These are phyloP conservation scores for Gentiana straminea DNA, from an alignment of 257 asterid genomes.

Conservation along the genomic window DNA sequence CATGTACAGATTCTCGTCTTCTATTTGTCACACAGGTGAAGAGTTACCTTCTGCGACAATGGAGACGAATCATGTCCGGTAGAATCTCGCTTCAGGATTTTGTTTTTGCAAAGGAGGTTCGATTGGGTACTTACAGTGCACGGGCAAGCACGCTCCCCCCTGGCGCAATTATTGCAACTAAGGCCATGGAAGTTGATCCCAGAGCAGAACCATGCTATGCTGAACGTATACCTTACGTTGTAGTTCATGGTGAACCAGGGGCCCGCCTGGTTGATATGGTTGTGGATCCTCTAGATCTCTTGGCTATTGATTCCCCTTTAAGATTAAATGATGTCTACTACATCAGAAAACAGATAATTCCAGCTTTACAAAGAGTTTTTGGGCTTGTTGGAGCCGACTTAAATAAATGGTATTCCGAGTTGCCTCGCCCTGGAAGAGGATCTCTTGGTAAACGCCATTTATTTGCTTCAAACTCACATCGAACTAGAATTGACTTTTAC, in stretches of 20 bases:
- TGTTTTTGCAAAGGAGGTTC: constrained; percentile 93
- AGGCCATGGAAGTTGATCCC: constrained; percentile 73
- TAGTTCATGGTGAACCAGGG: constrained; percentile 94
- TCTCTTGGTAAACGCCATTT: constrained; percentile 41
- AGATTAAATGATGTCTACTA: constrained; percentile 75
- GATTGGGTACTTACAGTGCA: constrained; percentile 79
- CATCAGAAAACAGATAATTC: constrained; percentile 86
- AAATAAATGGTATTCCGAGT: constrained; percentile 71
- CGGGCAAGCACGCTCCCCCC: constrained; percentile 73
- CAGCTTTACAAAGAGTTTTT: constrained; percentile 78
- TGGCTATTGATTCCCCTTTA: constrained; percentile 65
- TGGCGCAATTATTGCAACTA: constrained; percentile 91
- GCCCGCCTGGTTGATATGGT: constrained; percentile 86
- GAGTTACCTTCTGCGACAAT: constrained; percentile 67
- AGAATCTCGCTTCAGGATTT: constrained; percentile 83
- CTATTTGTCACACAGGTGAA: constrained; percentile 43
- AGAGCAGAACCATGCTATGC: constrained; percentile 96
- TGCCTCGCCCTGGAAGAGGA: constrained; percentile 80
- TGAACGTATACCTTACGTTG: constrained; percentile 87
- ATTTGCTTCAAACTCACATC: constrained; percentile 32
- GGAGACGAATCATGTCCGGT: constrained; percentile 78
- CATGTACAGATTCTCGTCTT: background rate
- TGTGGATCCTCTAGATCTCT: constrained; percentile 71
- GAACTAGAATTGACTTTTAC: constrained; percentile 73
- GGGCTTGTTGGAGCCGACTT: constrained; percentile 90